A percentile compares a stretch with the other conserved stretches of the same genome.
These are phyloP conservation scores for Kluyveromyces lactis DNA, from an alignment of 805 yeast species.

Conservation along the genomic window DNA sequence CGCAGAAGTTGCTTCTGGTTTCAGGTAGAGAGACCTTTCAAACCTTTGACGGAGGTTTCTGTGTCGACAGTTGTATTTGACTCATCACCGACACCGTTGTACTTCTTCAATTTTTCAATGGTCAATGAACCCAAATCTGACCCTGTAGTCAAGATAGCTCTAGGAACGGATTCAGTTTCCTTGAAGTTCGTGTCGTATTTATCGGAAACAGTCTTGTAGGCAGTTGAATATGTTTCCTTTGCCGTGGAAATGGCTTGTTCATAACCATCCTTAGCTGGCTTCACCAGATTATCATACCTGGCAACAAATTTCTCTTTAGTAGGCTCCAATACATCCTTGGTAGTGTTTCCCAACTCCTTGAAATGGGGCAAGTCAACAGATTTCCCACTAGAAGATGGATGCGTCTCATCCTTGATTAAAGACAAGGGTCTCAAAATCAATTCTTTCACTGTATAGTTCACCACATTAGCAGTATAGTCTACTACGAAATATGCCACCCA, in stretches of 20 bases:
- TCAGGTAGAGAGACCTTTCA: constrained; percentile 3
- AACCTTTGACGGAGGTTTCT: constrained; percentile 4
- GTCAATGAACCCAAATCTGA: constrained; percentile 24
- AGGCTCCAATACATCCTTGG: constrained; percentile 13
- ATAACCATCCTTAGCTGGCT: constrained; percentile 9
- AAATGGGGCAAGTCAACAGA: constrained; percentile 20
- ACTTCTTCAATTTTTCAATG: constrained; percentile 18
- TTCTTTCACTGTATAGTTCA: constrained; percentile 21
- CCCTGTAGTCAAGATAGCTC: constrained; percentile 27
- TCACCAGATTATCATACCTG: constrained; percentile 19
- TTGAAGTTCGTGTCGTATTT: constrained; percentile 22
- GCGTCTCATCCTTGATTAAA: constrained; percentile 7
- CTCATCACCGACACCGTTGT: constrained; percentile 6
- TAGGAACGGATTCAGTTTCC: constrained; percentile 25
- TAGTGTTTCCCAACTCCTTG: constrained; percentile 22
- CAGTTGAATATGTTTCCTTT: constrained; percentile 17
- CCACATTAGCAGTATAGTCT: constrained; percentile 26
- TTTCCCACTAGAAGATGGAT: constrained; percentile 3
- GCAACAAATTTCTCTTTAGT: constrained; percentile 21
- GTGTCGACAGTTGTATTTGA: constrained; percentile 4
- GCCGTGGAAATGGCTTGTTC: constrained; percentile 8
- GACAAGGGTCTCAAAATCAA: constrained; percentile 24
- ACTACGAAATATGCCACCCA: constrained; percentile 24
- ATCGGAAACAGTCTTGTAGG: constrained; percentile 23
- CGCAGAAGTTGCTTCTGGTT: no score